A percentile compares a stretch with the other conserved stretches of the same genome.
phyloP scores from a whole-genome alignment of 1,284 basidiomycete genomes.

The Sphagnurus paluster region DNA sequence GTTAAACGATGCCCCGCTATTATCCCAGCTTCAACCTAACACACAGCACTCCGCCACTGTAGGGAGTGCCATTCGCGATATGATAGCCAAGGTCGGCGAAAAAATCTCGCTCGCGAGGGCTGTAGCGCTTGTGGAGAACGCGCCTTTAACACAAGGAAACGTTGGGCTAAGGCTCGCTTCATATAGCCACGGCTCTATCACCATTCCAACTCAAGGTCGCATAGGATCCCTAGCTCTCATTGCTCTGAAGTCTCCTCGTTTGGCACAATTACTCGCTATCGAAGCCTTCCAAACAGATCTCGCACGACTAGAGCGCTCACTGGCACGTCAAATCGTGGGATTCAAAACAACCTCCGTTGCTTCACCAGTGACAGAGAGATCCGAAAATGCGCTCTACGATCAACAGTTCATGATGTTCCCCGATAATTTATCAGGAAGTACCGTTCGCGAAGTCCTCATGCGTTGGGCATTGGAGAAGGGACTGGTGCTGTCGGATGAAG shows the following conservation, averaged over 20 bases:
- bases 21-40: slow-evolving; percentile 46
- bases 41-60: slow-evolving; percentile 53
- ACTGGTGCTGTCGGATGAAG: slow-evolving; percentile 39
- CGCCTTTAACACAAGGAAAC: slow-evolving; percentile 42
- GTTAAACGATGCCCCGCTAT: slow-evolving; percentile 68
- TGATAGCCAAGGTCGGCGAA: slow-evolving; percentile 87
- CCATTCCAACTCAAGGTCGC: slow-evolving; percentile 57
- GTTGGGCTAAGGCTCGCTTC: slow-evolving; percentile 67
- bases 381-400: slow-evolving; percentile 70
- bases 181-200: slow-evolving; percentile 74
- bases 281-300: slow-evolving; percentile 54
- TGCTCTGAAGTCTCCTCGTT: slow-evolving; percentile 49
- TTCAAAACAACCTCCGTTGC: slow-evolving; percentile 73
- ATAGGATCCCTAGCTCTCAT: slow-evolving; percentile 72
- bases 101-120: slow-evolving; percentile 84
- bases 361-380: slow-evolving; percentile 36
- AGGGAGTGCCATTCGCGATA: slow-evolving; percentile 73
- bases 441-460: slow-evolving; percentile 63
- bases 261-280: slow-evolving; percentile 43
- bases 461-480: slow-evolving; percentile 68
- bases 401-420: slow-evolving; percentile 83
- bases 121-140: slow-evolving; percentile 62
- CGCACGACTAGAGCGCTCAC: slow-evolving; percentile 68
- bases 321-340: slow-evolving; percentile 86
- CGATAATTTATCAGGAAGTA: slow-evolving; percentile 48